These are phyloP conservation scores for Dorcoceras hygrometricum DNA, from an alignment of 257 asterid species.

Conservation along the genomic window DNA sequence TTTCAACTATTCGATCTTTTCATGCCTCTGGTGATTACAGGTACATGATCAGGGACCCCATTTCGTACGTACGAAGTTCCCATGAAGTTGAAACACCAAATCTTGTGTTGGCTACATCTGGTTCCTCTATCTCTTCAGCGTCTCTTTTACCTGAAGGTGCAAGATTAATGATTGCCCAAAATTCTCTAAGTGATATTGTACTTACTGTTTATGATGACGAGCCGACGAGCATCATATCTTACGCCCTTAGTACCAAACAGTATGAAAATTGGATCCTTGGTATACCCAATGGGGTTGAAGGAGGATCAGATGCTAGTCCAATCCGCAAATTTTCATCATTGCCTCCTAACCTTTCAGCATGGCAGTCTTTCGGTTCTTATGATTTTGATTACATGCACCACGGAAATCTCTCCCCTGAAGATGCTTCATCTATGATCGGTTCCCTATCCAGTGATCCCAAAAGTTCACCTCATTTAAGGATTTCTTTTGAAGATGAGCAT, in stretches of 20 bases:
- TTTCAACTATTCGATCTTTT: conserved; percentile 60
- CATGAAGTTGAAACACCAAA: conserved; percentile 50
- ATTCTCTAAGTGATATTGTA: conserved; percentile 38
- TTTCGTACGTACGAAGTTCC: conserved; percentile 42
- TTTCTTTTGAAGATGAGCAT: conserved; percentile 69
- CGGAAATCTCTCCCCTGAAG: conserved; percentile 56
- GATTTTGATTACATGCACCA: conserved; percentile 25
- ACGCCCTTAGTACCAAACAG: conserved; percentile 65
- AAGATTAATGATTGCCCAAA: conserved; percentile 40
- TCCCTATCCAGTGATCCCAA: conserved; percentile 43
- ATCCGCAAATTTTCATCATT: conserved; percentile 36
- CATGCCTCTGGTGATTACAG: conserved; percentile 88
- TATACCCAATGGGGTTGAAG: conserved; percentile 35
- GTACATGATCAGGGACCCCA: conserved; percentile 81
- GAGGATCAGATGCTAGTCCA: conserved; percentile 35
- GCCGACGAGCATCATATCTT: conserved; percentile 85
- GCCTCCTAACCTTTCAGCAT: conserved; percentile 52
- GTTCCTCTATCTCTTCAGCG: conserved; percentile 47
- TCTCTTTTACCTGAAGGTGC: conserved; percentile 77
- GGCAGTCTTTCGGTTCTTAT: conserved; percentile 17
- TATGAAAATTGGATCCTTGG: conserved; percentile 54
- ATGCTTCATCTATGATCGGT: conserved; percentile 38
- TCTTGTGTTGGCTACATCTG: conserved; percentile 33
- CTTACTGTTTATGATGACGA: conserved; percentile 73
- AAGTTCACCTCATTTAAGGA: conserved; percentile 69